Conservation (phyloP, 441 rosid genomes). For the Jatropha multifida region DNA sequence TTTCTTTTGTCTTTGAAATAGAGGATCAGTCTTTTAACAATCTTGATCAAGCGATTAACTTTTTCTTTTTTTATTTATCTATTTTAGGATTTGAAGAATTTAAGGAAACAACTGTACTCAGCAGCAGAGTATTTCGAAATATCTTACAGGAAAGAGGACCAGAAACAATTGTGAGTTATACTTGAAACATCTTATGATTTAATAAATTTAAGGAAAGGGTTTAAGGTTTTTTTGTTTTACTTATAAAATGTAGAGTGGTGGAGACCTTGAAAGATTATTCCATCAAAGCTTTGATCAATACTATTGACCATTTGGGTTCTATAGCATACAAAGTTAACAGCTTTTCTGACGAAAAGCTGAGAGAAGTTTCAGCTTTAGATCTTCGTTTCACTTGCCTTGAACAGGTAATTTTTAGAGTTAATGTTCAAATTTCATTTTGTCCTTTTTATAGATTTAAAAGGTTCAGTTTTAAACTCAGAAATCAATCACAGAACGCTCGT, state of each 20-base stretch:
- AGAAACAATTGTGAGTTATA: slow-evolving; percentile 60
- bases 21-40: not conserved
- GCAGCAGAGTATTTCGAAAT: slow-evolving; percentile 89
- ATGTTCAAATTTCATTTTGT: not conserved
- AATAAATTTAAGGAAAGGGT: not conserved
- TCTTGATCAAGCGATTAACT: not conserved
- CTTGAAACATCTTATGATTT: not conserved
- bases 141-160: slow-evolving; percentile 51
- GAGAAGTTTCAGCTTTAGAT: slow-evolving; percentile 50
- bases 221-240: not conserved
- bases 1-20: not conserved
- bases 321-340: slow-evolving; percentile 68
- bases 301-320: slow-evolving; percentile 91
- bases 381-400: slow-evolving; percentile 58
- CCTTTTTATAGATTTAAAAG: too few species aligned
- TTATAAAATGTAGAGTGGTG: slow-evolving; percentile 45
- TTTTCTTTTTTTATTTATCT: not conserved
- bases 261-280: slow-evolving; percentile 70
- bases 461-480: not conserved
- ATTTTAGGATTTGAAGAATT: slow-evolving; percentile 67
- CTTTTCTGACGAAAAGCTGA: slow-evolving; percentile 53
- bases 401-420: slow-evolving; percentile 43
- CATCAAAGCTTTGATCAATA: slow-evolving; percentile 68
- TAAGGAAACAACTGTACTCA: slow-evolving; percentile 74
- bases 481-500: slow-evolving; percentile 9